phyloP scores from a whole-genome alignment of 2,329 filamentous ascomycete species.

The Exophiala alcalophila region DNA sequence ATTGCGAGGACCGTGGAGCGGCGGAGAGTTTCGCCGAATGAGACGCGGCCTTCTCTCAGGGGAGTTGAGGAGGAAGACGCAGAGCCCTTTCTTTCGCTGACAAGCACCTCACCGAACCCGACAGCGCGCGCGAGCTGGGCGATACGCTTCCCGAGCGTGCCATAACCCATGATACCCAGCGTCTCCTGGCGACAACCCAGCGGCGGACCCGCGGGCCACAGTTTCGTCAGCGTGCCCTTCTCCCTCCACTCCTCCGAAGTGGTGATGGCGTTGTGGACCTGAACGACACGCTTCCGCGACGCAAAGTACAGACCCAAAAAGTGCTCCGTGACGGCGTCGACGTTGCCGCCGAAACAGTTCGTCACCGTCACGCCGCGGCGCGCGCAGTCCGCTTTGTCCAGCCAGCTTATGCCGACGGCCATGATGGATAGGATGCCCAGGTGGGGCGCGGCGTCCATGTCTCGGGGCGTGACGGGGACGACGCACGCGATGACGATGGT shows the following conservation, averaged over 20 bases:
- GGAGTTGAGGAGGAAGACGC: no score
- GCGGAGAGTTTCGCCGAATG: conserved; percentile 35
- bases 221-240: conserved; percentile 38
- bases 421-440: conserved; percentile 46
- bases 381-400: conserved; percentile 46
- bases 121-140: conserved; percentile 45
- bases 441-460: conserved; percentile 42
- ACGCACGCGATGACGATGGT: conserved; percentile 47
- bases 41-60: conserved; percentile 12
- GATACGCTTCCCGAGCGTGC: conserved; percentile 48
- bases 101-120: conserved; percentile 47
- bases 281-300: conserved; percentile 42
- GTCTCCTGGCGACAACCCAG: conserved; percentile 50
- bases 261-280: conserved; percentile 36
- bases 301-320: conserved; percentile 52
- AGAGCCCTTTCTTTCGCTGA: conserved; percentile 47
- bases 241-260: conserved; percentile 42
- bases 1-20: conserved; percentile 36
- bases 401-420: conserved; percentile 48
- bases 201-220: conserved; percentile 37
- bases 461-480: conserved; percentile 41
- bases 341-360: conserved; percentile 49
- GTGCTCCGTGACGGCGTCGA: conserved; percentile 50
- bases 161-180: conserved; percentile 51
- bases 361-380: conserved; percentile 46